A percentile compares a stretch with the other conserved stretches of the same genome.
Evolutionary conservation across 768 basidiomycete genomes (phyloP).

Genomic region (Hericium erinaceus): DNA sequence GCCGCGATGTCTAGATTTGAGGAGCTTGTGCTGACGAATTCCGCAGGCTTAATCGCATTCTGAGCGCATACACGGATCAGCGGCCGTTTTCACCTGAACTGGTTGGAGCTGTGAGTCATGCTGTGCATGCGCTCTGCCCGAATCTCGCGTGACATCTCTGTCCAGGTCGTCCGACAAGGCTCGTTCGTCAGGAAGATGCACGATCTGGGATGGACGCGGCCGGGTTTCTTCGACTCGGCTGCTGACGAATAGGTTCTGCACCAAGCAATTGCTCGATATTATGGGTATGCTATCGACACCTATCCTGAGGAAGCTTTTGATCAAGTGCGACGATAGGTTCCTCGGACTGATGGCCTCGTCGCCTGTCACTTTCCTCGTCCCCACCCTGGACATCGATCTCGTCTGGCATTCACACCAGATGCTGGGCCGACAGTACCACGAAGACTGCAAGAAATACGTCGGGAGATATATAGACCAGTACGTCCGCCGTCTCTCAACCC

Average conservation of each 20-base stretch:
- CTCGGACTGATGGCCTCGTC: slow-evolving; percentile 44
- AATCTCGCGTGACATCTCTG: not conserved
- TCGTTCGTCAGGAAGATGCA: slow-evolving; percentile 46
- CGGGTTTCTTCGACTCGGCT: slow-evolving; percentile 30
- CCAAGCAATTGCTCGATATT: slow-evolving; percentile 47
- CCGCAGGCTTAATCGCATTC: slow-evolving; percentile 31
- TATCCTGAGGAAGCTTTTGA: not conserved
- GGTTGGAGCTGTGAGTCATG: slow-evolving; percentile 39
- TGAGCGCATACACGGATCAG: slow-evolving; percentile 43
- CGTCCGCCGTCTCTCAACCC: slow-evolving; percentile 11
- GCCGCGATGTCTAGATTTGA: too few relatives aligned
- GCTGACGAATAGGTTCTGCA: slow-evolving; percentile 33
- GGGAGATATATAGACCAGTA: slow-evolving; percentile 48
- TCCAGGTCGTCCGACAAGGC: slow-evolving; percentile 46
- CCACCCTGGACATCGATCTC: slow-evolving; percentile 68
- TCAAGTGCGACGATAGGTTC: slow-evolving; percentile 27
- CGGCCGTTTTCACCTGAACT: slow-evolving; percentile 49
- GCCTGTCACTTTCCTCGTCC: slow-evolving; percentile 37
- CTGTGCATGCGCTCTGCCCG: not conserved
- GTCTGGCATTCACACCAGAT: slow-evolving; percentile 73
- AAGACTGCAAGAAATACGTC: slow-evolving; percentile 33
- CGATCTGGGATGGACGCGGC: slow-evolving; percentile 40
- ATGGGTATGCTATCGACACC: slow-evolving; percentile 32
- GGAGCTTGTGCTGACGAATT: not conserved
- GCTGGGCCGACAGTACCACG: slow-evolving; percentile 33